phyloP scores from a whole-genome alignment of 305 asterid species.

The Striga hermonthica region DNA sequence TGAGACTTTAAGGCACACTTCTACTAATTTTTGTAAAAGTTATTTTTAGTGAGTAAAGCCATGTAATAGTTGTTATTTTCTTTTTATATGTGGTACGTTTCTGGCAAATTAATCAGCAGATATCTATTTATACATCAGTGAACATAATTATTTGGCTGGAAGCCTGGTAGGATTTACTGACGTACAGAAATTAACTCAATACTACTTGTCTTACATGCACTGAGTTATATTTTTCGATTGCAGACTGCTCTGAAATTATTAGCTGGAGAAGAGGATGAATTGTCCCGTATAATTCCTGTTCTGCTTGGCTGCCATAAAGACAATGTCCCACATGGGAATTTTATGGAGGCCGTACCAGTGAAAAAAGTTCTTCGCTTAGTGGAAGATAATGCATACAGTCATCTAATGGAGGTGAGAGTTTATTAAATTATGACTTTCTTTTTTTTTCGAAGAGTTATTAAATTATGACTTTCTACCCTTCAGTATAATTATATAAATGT shows the following conservation, averaged over 20 bases:
- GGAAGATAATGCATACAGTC: slow-evolving; percentile 86
- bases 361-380: slow-evolving; percentile 47
- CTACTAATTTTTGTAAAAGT: background rate
- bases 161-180: no score
- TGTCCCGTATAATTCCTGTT: slow-evolving; percentile 53
- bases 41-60: slow-evolving; percentile 1
- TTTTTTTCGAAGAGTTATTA: no score
- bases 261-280: slow-evolving; percentile 63
- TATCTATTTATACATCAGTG: background rate
- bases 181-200: slow-evolving; percentile 3
- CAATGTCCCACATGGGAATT: slow-evolving; percentile 41
- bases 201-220: slow-evolving; percentile 25
- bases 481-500: background rate
- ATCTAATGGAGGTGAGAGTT: slow-evolving; percentile 84
- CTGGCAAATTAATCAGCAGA: slow-evolving; percentile 4
- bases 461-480: slow-evolving; percentile 23
- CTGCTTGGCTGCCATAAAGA: slow-evolving; percentile 63
- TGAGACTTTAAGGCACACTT: background rate
- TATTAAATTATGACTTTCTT: slow-evolving; percentile 18
- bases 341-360: slow-evolving; percentile 40
- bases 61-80: background rate
- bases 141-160: background rate
- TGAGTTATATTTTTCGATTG: slow-evolving; percentile 32
- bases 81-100: background rate
- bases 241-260: slow-evolving; percentile 82